A percentile compares a stretch with the other conserved stretches of the same genome.
phyloP scores from a whole-genome alignment of 2,329 filamentous ascomycete genomes.

The Ascochyta clinopodiicola region DNA sequence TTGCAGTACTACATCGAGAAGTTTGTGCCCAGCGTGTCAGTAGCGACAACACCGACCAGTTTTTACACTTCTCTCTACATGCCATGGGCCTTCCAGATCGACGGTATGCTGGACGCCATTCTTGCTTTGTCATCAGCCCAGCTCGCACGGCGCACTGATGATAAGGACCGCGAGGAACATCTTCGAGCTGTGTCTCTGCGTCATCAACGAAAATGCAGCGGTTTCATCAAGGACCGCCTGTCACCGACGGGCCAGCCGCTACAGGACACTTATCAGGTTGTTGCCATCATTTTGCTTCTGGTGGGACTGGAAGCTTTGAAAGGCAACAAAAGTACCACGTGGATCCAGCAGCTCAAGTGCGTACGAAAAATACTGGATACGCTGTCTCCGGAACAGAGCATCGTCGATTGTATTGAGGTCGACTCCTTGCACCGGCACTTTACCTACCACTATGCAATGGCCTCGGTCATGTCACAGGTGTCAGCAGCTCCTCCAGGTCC shows the following conservation, averaged over 20 bases:
- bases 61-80: slow-evolving; percentile 47
- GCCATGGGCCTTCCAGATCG: slow-evolving; percentile 45
- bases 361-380: slow-evolving; percentile 40
- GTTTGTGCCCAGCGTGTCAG: slow-evolving; percentile 46
- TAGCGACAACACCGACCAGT: slow-evolving; percentile 43
- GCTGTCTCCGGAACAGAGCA: slow-evolving; percentile 32
- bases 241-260: slow-evolving; percentile 33
- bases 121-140: slow-evolving; percentile 46
- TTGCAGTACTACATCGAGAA: slow-evolving; percentile 46
- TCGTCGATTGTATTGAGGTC: slow-evolving; percentile 38
- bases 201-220: slow-evolving; percentile 43
- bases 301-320: slow-evolving; percentile 47
- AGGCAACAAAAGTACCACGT: slow-evolving; percentile 42
- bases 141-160: slow-evolving; percentile 38
- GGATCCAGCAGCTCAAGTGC: slow-evolving; percentile 46
- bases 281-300: slow-evolving; percentile 42
- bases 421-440: slow-evolving; percentile 46
- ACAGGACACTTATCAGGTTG: slow-evolving; percentile 42
- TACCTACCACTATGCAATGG: slow-evolving; percentile 47
- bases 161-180: slow-evolving; percentile 37
- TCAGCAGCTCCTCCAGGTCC: slow-evolving; percentile 23
- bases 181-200: slow-evolving; percentile 38
- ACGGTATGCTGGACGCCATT: slow-evolving; percentile 46
- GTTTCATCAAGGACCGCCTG: slow-evolving; percentile 41
- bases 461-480: slow-evolving; percentile 43